phyloP scores from a whole-genome alignment of 805 yeast species.

The Teunomyces panamensis region DNA sequence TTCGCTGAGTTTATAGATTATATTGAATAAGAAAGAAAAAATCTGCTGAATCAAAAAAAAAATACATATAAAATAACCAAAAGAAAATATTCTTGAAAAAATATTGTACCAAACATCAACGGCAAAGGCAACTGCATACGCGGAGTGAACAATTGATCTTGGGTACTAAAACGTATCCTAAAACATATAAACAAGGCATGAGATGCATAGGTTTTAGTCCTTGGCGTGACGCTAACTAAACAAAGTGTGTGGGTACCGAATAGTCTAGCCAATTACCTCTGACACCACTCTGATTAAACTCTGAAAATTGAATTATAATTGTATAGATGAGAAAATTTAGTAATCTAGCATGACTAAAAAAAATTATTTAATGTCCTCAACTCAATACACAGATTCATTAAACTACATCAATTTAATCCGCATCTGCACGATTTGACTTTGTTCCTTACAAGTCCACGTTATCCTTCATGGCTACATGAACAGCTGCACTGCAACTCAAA shows the following conservation, averaged over 20 bases:
- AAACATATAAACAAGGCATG: not conserved
- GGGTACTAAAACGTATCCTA: not conserved
- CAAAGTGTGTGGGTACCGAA: not conserved
- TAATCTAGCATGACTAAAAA: conserved; percentile 3
- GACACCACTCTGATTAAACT: conserved; percentile 1
- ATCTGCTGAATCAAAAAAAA: conserved; percentile 2
- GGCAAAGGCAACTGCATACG: conserved; percentile 2
- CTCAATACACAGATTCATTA: not conserved
- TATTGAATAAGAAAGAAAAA: conserved; percentile 2
- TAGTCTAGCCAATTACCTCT: not conserved
- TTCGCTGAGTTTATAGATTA: conserved; percentile 3
- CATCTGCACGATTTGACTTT: conserved; percentile 1
- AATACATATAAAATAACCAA: not conserved
- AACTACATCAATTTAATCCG: not conserved
- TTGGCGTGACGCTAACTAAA: not conserved
- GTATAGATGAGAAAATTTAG: conserved; percentile 3
- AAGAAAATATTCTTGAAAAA: not conserved
- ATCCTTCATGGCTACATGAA: not conserved
- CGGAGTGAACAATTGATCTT: not conserved
- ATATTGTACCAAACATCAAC: conserved; percentile 1
- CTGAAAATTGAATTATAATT: conserved; percentile 2
- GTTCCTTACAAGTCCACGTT: not conserved
- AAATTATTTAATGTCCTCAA: conserved; percentile 2
- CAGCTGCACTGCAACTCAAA: not conserved
- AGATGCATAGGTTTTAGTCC: not conserved